These are phyloP conservation scores for Hansenula sp. DNA, from an alignment of 1,139 yeast genomes.

Conservation along the genomic window DNA sequence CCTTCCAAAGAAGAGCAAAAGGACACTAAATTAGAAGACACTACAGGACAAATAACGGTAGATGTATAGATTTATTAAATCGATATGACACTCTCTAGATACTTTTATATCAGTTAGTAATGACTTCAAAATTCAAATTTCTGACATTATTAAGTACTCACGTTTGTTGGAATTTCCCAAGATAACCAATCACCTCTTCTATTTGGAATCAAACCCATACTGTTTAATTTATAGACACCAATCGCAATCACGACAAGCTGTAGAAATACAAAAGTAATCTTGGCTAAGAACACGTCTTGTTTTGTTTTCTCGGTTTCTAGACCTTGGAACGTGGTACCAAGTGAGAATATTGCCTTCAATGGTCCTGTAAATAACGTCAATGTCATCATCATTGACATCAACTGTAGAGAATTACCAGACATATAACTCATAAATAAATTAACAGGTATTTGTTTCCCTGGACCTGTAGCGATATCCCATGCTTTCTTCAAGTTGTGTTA, in stretches of 20 bases:
- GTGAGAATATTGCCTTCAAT: conserved; percentile 60
- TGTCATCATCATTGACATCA: conserved; percentile 90
- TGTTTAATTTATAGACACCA: conserved; percentile 80
- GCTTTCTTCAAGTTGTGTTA: conserved; percentile 42
- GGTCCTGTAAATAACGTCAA: conserved; percentile 80
- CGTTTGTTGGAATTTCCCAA: conserved; percentile 59
- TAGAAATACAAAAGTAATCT: conserved; percentile 47
- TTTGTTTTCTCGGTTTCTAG: conserved; percentile 32
- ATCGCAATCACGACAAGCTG: conserved; percentile 64
- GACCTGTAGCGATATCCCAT: conserved; percentile 82
- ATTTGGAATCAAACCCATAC: conserved; percentile 90
- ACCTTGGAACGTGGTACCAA: conserved; percentile 42
- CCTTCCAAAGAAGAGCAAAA: background rate
- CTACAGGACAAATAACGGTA: background rate
- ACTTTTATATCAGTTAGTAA: conserved; percentile 4
- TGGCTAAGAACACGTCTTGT: conserved; percentile 42
- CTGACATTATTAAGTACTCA: conserved; percentile 14
- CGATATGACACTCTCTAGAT: conserved; percentile 7
- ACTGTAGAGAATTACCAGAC: conserved; percentile 88
- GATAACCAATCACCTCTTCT: conserved; percentile 88
- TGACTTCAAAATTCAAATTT: too few relatives aligned
- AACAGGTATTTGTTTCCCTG: conserved; percentile 87
- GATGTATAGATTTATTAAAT: background rate
- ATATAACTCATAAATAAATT: conserved; percentile 86
- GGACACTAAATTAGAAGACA: background rate